Conservation (phyloP, 1,284 basidiomycete genomes). For the Cerrena zonata region DNA sequence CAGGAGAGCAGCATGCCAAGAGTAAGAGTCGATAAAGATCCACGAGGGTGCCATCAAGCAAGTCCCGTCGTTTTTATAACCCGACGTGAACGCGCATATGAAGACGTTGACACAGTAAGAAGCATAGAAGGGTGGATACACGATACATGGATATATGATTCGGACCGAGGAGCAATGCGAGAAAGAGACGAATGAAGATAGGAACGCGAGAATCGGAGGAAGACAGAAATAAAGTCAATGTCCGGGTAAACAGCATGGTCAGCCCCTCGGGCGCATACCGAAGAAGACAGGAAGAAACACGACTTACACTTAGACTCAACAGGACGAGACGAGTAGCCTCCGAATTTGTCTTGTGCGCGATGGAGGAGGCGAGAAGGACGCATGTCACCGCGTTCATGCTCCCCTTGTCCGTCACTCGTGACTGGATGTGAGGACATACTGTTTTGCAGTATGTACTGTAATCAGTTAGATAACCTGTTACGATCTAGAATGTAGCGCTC, state of each 20-base stretch:
- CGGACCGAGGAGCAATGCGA: no score
- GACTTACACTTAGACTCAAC: slow-evolving; percentile 12
- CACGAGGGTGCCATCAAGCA: neutral
- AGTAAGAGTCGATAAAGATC: slow-evolving; percentile 10
- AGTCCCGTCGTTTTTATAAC: slow-evolving; percentile 15
- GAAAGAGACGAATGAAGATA: neutral
- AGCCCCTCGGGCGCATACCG: no score
- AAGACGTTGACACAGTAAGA: no score
- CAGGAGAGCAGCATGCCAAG: slow-evolving; percentile 19
- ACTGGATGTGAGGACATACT: slow-evolving; percentile 8
- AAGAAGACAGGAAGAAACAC: no score
- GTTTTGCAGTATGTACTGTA: no score
- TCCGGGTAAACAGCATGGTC: neutral
- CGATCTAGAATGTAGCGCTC: no score
- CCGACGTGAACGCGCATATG: no score
- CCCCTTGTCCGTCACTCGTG: slow-evolving; percentile 13
- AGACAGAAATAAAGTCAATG: neutral
- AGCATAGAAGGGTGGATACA: no score
- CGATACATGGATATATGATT: no score
- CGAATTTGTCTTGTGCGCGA: slow-evolving; percentile 16
- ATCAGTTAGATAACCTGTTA: no score
- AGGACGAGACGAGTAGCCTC: slow-evolving; percentile 3
- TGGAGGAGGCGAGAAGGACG: slow-evolving; percentile 15
- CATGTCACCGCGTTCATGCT: slow-evolving; percentile 9
- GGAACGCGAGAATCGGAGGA: neutral